Percentiles rank a stretch among this genome's conserved stretches.
These are phyloP conservation scores for Strobilomyces echinocephalus DNA, from an alignment of 768 basidiomycete species.

Conservation along the genomic window DNA sequence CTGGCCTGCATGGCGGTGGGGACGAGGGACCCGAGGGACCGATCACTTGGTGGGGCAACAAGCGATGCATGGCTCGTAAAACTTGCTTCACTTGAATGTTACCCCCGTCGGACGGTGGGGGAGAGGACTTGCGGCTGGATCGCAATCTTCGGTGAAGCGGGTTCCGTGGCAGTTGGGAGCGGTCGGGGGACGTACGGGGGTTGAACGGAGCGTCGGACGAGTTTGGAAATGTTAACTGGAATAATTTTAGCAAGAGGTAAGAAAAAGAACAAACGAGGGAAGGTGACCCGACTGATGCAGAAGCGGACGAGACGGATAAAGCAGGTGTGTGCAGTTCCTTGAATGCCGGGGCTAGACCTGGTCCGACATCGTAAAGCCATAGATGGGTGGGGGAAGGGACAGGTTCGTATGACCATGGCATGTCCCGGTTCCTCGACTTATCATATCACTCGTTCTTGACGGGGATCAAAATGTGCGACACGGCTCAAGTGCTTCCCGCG, in stretches of 20 bases:
- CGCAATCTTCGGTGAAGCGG: conserved; percentile 23
- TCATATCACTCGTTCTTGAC: conserved; percentile 9
- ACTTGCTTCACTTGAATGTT: neutral
- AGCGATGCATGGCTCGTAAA: too few relatives aligned
- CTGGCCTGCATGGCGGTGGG: neutral
- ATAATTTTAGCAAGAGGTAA: neutral
- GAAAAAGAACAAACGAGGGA: neutral
- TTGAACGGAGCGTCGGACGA: conserved; percentile 18
- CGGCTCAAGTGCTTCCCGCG: neutral
- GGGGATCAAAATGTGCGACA: conserved; percentile 20
- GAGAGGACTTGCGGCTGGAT: neutral
- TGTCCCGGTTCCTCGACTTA: conserved; percentile 9
- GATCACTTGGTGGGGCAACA: conserved; percentile 4
- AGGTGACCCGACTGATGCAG: neutral
- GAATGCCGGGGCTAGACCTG: neutral
- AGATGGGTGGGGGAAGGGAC: neutral
- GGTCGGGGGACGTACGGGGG: conserved; percentile 1
- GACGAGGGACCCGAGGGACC: neutral
- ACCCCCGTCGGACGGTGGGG: neutral
- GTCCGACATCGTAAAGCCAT: neutral
- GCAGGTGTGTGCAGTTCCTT: neutral
- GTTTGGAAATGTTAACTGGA: conserved; percentile 6
- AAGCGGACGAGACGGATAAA: neutral
- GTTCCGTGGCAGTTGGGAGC: conserved; percentile 16
- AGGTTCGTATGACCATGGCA: neutral